Conservation (phyloP, 352 stramenopile genomes). For the Aphanomyces euteiches region DNA sequence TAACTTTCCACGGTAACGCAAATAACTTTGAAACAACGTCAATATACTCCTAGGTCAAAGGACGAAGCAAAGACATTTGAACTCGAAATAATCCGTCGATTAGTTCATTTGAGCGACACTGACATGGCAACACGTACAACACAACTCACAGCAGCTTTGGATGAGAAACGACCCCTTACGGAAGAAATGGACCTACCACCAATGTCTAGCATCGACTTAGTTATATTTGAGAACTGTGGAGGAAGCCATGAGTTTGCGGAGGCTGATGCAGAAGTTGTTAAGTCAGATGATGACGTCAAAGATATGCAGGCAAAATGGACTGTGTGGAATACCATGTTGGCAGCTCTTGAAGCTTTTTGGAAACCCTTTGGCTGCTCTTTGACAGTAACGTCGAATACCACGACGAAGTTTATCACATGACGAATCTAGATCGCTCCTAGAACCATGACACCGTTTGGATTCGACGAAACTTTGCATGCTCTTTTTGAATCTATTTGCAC, state of each 20-base stretch:
- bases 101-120: not conserved
- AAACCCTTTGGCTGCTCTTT: conserved; percentile 26
- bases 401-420: not conserved
- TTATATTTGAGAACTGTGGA: conserved; percentile 7
- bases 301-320: not conserved
- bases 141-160: conserved; percentile 1
- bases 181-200: conserved; percentile 1
- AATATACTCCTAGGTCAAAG: conserved; percentile 2
- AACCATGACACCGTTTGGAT: not conserved
- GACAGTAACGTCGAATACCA: not conserved
- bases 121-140: not conserved
- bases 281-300: conserved; percentile 7
- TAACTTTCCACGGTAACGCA: conserved; percentile 20
- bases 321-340: not conserved
- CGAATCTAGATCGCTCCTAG: not conserved
- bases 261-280: not conserved
- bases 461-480: conserved; percentile 16
- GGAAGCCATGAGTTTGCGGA: not conserved
- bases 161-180: conserved; percentile 7
- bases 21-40: no score
- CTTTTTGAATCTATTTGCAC: not conserved
- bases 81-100: conserved; percentile 19
- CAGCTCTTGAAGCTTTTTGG: conserved; percentile 10
- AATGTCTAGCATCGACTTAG: conserved; percentile 22
- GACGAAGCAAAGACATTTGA: conserved; percentile 28